These are phyloP conservation scores for Pseudozyma sp. DNA, from an alignment of 1,284 basidiomycete genomes.

Conservation along the genomic window DNA sequence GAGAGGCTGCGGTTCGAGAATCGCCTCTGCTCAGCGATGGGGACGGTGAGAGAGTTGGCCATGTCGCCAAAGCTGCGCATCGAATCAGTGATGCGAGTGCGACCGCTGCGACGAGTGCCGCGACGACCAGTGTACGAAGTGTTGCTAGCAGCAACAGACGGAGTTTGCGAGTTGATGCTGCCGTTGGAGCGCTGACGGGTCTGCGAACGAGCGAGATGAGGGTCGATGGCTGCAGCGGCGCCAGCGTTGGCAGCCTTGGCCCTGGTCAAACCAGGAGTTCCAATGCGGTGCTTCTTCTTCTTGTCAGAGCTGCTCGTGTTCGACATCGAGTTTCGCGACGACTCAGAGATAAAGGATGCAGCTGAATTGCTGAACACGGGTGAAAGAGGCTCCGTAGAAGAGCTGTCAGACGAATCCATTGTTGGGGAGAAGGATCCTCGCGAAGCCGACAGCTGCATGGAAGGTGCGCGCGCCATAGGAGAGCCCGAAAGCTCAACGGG, in stretches of 20 bases:
- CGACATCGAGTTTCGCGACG: constrained; percentile 18
- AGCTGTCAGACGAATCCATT: constrained; percentile 4
- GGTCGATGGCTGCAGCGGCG: constrained; percentile 23
- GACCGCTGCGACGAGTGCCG: constrained; percentile 21
- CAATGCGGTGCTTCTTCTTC: constrained; percentile 27
- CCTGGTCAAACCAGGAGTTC: constrained; percentile 37
- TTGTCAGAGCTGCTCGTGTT: constrained; percentile 7
- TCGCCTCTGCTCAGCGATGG: constrained; percentile 21
- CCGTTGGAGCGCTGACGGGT: constrained; percentile 22
- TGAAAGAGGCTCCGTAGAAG: constrained; percentile 6
- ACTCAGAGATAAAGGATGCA: constrained; percentile 15
- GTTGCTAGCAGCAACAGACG: constrained; percentile 19
- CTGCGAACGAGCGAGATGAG: constrained; percentile 25
- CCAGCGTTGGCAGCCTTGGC: constrained; percentile 2
- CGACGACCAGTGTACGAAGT: constrained; percentile 14
- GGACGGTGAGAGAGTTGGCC: constrained; percentile 29
- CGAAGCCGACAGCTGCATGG: constrained; percentile 22
- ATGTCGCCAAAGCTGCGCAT: constrained; percentile 41
- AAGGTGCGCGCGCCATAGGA: constrained; percentile 4
- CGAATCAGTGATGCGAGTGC: constrained; percentile 35
- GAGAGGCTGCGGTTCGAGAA: constrained; percentile 39
- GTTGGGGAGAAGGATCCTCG: constrained; percentile 15
- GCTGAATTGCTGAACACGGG: constrained; percentile 18
- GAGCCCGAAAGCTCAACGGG: constrained; percentile 6
- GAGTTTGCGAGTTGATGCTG: constrained; percentile 34